phyloP scores from a whole-genome alignment of 2,329 filamentous ascomycete genomes.

The Fusarium oxysporum region DNA sequence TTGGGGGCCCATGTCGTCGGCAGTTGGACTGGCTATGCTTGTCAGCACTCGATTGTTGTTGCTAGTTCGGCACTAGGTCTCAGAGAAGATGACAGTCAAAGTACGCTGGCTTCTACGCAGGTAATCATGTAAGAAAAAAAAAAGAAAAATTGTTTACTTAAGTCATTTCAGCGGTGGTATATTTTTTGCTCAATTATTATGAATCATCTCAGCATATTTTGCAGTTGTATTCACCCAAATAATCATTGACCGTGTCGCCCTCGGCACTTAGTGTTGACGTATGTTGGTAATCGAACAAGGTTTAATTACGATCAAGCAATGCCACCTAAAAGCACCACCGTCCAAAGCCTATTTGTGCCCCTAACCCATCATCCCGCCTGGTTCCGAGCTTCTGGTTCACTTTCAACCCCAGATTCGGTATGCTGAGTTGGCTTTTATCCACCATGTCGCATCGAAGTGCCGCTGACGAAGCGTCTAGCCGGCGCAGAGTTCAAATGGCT shows the following conservation, averaged over 20 bases:
- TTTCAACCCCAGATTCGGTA: background rate
- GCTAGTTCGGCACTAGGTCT: background rate
- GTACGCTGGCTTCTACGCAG: no score
- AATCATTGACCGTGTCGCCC: no score
- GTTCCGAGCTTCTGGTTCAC: background rate
- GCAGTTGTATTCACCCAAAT: rapidly evolving
- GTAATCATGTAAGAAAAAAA: no score
- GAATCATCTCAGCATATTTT: background rate
- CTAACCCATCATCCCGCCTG: background rate
- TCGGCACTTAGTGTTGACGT: background rate
- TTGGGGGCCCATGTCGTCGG: background rate
- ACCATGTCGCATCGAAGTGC: background rate
- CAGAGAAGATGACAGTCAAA: background rate
- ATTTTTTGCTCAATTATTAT: rapidly evolving
- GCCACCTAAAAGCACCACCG: background rate
- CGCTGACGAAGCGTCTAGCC: background rate
- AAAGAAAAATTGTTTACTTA: background rate
- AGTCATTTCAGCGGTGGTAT: rapidly evolving
- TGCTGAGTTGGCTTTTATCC: background rate
- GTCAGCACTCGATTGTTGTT: background rate
- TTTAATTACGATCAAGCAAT: conserved; percentile 2
- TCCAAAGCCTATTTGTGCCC: background rate
- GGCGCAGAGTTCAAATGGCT: background rate
- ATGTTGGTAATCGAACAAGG: background rate
- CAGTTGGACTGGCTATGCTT: background rate